These are phyloP conservation scores for Cercospora citrullina DNA, from an alignment of 2,329 filamentous ascomycete genomes.

Conservation along the genomic window DNA sequence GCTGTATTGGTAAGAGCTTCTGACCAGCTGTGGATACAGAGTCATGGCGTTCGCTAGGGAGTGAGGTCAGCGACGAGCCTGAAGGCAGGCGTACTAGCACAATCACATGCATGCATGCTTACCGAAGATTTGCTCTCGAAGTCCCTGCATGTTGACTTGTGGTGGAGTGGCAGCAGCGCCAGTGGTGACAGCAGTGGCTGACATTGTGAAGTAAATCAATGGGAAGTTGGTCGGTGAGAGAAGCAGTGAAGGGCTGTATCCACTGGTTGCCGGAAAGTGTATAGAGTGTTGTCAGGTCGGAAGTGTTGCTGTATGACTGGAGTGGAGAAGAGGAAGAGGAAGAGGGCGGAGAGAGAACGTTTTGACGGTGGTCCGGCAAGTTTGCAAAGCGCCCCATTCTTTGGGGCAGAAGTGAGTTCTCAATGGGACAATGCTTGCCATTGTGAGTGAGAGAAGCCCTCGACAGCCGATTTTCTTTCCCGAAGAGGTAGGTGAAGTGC, in stretches of 20 bases:
- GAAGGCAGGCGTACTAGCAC: background rate
- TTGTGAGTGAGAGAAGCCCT: background rate
- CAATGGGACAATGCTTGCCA: constrained; percentile 3
- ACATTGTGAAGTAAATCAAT: background rate
- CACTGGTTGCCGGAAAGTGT: background rate
- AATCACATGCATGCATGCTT: background rate
- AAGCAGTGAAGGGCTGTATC: background rate
- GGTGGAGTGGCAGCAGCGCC: background rate
- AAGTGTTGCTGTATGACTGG: background rate
- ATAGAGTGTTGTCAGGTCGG: background rate
- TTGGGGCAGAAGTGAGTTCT: background rate
- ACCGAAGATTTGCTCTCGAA: constrained; percentile 26
- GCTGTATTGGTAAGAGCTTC: background rate
- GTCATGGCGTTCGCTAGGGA: constrained; percentile 21
- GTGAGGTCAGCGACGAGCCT: constrained; percentile 5
- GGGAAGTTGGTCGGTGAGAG: background rate
- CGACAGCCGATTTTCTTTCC: background rate
- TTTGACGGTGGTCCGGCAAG: constrained; percentile 4
- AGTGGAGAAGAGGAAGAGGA: background rate
- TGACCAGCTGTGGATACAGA: constrained; percentile 18
- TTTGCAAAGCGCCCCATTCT: constrained; percentile 9
- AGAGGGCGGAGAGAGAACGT: background rate
- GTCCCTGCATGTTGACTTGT: background rate
- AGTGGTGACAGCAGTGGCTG: background rate
- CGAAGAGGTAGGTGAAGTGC: background rate